Base-by-base conservation (phyloP, 176 grass and related monocot species). In the Phoenix dactylifera region DNA sequence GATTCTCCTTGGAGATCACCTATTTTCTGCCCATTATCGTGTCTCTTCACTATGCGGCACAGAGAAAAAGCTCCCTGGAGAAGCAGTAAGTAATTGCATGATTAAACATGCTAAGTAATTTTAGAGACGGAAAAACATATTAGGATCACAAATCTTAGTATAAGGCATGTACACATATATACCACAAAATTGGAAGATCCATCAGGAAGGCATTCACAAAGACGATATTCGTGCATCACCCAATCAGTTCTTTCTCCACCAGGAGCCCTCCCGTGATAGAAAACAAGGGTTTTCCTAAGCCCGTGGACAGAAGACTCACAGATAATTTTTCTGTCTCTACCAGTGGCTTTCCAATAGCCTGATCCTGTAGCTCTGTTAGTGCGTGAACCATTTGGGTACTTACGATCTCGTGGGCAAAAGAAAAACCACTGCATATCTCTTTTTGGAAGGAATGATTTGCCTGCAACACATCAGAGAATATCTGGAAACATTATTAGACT, bases 211-310 rank as follows among this genome's bases (percentile, higher is more conserved):
- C 93, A 83, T 76, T 93, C 84, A 57, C 94, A 98, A 65, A 98
- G 79, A 2, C 94, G 82, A 71, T 98, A 98, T 79, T 98, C 94
- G 24, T 98, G 94, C 94, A 98, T 98, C 70, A 93, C 83, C 94
- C 94, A 98, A 76, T 93, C 76, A 18, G 94, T 93, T 66, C 94
- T 77, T 66, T 92, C 82, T 67, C 94, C 94, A 52, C 94, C 94
- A n/a, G 94, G 94, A 2, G 94, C 94, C 22, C 94, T 51, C 22
- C 94, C 94, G 49, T 54, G 52, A 72, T 98, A 98, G 80, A 98
- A 98, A 51, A 98, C 94, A 14, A 98, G 88, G 29, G 94, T 98
- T 76, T 98, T 98, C 63, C 94, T 80, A 24, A 98, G 63, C 29
- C 94, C 85, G 50, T 77, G 92, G 0, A 76, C 71, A 6, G 59